Base-by-base conservation (phyloP, 495 filamentous ascomycete species). In the Apiosordaria backusii region DNA sequence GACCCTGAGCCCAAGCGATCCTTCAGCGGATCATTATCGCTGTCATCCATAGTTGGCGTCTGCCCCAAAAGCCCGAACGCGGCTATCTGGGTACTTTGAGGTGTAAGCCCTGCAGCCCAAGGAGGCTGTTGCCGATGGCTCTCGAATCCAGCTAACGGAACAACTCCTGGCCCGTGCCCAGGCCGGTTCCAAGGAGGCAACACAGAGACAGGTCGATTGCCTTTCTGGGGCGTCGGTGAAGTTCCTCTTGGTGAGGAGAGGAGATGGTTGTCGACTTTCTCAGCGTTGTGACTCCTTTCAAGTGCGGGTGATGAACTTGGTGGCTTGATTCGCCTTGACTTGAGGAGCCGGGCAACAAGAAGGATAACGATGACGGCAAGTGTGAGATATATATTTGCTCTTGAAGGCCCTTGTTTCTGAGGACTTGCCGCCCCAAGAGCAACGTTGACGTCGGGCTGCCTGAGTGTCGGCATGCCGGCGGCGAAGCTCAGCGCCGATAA, bases 381-480 rank as follows among this genome's bases (percentile, higher is more conserved):
- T 35, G 65, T 73, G 57, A 73, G 66, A 60, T 74, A 76, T 72
- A 76, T 70, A 67, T 74, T 69, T 45, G 68, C 65, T 60, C 69
- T 70, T 61, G 72, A 70, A 62, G 65, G 66, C 62, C 62, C 64
- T 50, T 69, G 66, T 66, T 71, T 61, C 64, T 69, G 66, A 63
- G 60, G 66, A 57, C 67, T 70, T 55, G 55, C 61, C 23, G 27
- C 18, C 65, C 74, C 69, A 70, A 71, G 68, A 61, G 69, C 71
- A 71, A 71, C 67, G 70, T 72, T 75, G 66, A 74, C 72, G 73
- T 72, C 63, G 64, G 71, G 70, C 68, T 73, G 74, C 40, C 75
- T 77, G 66, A 80, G 68, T 72, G 72, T 73, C 68, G 80, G 80
- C 80, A 82, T 83, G 60, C 61, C 73, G 78, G 71, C 75, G 72